These are phyloP conservation scores for Ilex asprella DNA, from an alignment of 257 asterid genomes.

Conservation along the genomic window DNA sequence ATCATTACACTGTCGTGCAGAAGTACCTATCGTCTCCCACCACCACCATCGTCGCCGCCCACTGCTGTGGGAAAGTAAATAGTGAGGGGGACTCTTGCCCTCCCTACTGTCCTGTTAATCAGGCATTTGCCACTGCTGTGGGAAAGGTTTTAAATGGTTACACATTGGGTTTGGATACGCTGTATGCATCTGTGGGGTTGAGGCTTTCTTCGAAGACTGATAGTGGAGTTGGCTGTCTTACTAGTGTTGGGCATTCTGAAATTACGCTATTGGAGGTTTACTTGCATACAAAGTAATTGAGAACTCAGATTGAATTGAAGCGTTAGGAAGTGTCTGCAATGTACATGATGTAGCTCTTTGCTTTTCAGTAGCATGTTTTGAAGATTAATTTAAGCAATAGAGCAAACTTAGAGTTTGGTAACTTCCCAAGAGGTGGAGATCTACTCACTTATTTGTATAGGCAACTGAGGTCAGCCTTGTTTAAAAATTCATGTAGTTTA, in stretches of 20 bases:
- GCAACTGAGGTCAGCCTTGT: conserved; percentile 64
- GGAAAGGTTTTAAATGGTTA: conserved; percentile 73
- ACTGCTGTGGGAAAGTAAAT: no score
- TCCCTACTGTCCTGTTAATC: conserved; percentile 55
- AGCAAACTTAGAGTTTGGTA: conserved; percentile 48
- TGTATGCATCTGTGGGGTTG: conserved; percentile 63
- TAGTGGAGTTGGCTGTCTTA: conserved; percentile 59
- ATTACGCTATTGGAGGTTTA: conserved; percentile 78
- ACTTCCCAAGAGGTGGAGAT: conserved; percentile 76
- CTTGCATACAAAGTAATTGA: conserved; percentile 67
- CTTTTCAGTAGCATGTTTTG: conserved; percentile 53
- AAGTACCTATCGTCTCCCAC: no score
- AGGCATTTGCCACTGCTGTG: conserved; percentile 89
- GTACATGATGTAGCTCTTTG: conserved; percentile 46
- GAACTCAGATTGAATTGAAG: conserved; percentile 82
- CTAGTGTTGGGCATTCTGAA: conserved; percentile 67
- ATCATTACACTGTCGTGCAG: no score
- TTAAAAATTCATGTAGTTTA: neutral
- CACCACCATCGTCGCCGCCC: no score
- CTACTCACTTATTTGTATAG: conserved; percentile 70
- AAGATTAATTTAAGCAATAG: conserved; percentile 38
- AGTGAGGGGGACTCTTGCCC: conserved; percentile 22
- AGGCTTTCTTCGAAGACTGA: conserved; percentile 48
- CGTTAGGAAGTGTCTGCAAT: conserved; percentile 83
- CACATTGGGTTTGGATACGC: conserved; percentile 66